A percentile compares a stretch with the other conserved stretches of the same genome.
Evolutionary conservation across 768 basidiomycete species (phyloP).

Genomic region (Lenzites betulinus): DNA sequence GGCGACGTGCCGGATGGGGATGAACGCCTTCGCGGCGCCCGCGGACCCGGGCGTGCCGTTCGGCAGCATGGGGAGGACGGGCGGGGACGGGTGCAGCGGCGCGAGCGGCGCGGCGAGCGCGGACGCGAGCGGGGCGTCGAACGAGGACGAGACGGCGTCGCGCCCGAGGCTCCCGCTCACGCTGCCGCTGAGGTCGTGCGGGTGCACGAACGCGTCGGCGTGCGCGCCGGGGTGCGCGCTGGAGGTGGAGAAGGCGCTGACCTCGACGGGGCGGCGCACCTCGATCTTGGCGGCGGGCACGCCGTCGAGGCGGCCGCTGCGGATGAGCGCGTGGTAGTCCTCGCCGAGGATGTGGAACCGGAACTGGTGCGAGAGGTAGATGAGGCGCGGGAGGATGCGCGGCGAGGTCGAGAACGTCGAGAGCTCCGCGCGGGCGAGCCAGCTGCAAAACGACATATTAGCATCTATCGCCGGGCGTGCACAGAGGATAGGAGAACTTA

Average conservation of each 20-base stretch:
- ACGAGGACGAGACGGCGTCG: conserved; percentile 48
- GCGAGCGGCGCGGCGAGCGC: conserved; percentile 70
- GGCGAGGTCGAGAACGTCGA: conserved; percentile 66
- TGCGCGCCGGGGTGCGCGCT: conserved; percentile 24
- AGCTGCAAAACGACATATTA: conserved; percentile 41
- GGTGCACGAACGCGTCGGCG: conserved; percentile 55
- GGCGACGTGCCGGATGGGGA: conserved; percentile 59
- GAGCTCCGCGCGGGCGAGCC: conserved; percentile 80
- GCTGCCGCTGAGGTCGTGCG: conserved; percentile 37
- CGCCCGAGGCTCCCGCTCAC: conserved; percentile 19
- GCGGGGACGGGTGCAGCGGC: conserved; percentile 39
- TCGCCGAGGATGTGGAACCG: conserved; percentile 74
- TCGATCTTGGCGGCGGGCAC: conserved; percentile 60
- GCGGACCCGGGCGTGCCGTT: conserved; percentile 56
- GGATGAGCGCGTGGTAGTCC: conserved; percentile 79
- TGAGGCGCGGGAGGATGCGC: conserved; percentile 63
- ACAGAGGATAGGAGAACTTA: conserved; percentile 23
- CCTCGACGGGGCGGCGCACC: conserved; percentile 72
- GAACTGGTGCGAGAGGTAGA: conserved; percentile 88
- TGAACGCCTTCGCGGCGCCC: conserved; percentile 39
- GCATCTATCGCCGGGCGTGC: not conserved
- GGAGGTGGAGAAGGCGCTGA: conserved; percentile 50
- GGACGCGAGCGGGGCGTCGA: conserved; percentile 77
- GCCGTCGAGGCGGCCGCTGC: conserved; percentile 61
- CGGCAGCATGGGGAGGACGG: conserved; percentile 77